Percentiles rank a stretch among this genome's conserved stretches.
phyloP scores from a whole-genome alignment of 805 yeast species.

The Yarrowia keelungensis region DNA sequence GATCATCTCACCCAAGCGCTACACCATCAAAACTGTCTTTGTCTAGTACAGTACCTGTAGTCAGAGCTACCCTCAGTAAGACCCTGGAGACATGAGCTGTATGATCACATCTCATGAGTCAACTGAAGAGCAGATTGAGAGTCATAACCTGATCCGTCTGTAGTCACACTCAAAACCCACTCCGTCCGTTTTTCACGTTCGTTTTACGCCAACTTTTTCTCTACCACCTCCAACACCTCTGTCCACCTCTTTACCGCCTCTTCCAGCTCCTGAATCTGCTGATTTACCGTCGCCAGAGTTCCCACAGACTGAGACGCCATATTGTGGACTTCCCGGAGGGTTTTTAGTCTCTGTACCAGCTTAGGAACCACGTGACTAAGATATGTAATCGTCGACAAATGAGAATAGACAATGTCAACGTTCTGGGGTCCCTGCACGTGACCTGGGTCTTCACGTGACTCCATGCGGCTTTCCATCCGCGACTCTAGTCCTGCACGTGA shows the following conservation, averaged over 20 bases:
- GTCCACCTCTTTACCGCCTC: conserved; percentile 12
- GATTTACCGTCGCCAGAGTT: neutral
- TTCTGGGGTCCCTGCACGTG: neutral
- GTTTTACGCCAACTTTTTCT: neutral
- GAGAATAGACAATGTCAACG: conserved; percentile 15
- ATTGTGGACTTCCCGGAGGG: conserved; percentile 14
- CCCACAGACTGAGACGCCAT: conserved; percentile 14
- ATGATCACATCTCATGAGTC: no score
- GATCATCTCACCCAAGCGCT: no score
- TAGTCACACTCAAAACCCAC: neutral
- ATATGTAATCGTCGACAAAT: conserved; percentile 15
- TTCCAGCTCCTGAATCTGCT: conserved; percentile 18
- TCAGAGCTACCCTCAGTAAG: no score
- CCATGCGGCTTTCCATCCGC: conserved; percentile 6
- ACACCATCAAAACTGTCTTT: no score
- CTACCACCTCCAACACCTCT: neutral
- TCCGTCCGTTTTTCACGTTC: no score
- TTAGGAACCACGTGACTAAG: conserved; percentile 27
- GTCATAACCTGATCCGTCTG: neutral
- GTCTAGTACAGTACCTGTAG: no score
- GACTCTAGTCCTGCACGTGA: conserved; percentile 9
- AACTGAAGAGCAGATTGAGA: neutral
- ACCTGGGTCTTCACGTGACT: neutral
- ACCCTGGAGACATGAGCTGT: no score
- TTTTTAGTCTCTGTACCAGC: conserved; percentile 4